These are phyloP conservation scores for Aspergillus versicolor DNA, from an alignment of 2,329 filamentous ascomycete genomes.

Conservation along the genomic window DNA sequence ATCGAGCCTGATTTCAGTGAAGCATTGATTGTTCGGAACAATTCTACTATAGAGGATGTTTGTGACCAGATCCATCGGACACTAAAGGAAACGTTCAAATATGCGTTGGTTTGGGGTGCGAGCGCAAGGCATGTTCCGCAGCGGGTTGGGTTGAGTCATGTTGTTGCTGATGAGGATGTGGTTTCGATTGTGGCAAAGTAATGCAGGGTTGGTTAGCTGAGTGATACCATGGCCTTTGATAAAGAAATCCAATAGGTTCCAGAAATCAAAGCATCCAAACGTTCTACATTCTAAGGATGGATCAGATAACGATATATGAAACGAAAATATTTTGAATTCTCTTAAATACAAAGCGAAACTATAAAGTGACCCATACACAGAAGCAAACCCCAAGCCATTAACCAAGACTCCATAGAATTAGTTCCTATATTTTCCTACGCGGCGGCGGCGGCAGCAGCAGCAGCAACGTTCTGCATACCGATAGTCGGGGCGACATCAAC, in stretches of 20 bases:
- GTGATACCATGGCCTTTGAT: background rate
- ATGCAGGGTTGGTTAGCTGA: background rate
- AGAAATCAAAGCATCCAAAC: background rate
- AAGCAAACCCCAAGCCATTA: constrained; percentile 16
- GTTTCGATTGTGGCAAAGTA: constrained; percentile 62
- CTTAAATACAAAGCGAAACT: constrained; percentile 7
- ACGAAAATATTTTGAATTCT: constrained; percentile 21
- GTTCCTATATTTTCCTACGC: constrained; percentile 9
- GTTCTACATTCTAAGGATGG: background rate
- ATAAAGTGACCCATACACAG: constrained; percentile 10
- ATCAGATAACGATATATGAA: constrained; percentile 29
- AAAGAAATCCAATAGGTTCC: background rate
- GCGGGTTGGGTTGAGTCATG: constrained; percentile 80
- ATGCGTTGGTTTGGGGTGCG: constrained; percentile 95
- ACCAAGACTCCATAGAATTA: constrained; percentile 16
- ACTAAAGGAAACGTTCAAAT: constrained; percentile 98
- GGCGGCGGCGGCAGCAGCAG: constrained; percentile 30
- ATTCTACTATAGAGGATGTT: constrained; percentile 91
- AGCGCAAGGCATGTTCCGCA: constrained; percentile 94
- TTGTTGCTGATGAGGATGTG: constrained; percentile 70
- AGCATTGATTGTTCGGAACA: constrained; percentile 85
- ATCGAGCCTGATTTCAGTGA: constrained; percentile 85
- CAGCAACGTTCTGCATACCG: constrained; percentile 47
- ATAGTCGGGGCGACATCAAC: constrained; percentile 79
- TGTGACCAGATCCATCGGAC: constrained; percentile 93